These are phyloP conservation scores for Herpetomonas tarakana DNA, from an alignment of 208 protist species.

Conservation along the genomic window DNA sequence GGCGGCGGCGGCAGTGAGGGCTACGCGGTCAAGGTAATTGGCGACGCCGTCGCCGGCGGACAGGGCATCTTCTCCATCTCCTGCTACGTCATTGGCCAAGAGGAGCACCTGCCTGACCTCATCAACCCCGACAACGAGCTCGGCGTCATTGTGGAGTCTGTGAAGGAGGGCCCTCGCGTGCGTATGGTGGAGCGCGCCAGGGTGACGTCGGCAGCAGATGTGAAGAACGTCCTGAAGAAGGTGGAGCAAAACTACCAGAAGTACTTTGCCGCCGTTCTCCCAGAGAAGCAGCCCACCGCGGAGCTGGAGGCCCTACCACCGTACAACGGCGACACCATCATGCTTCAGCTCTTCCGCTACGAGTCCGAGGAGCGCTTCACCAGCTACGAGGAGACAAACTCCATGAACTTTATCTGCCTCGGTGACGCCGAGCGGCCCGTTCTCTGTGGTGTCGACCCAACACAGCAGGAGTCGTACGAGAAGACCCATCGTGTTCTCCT, in stretches of 20 bases:
- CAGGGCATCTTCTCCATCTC: conserved; percentile 68
- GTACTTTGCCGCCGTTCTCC: conserved; percentile 71
- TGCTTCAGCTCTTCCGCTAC: conserved; percentile 83
- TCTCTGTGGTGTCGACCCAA: conserved; percentile 79
- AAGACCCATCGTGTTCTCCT: conserved; percentile 71
- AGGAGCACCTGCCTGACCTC: conserved; percentile 79
- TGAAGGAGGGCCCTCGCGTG: conserved; percentile 84
- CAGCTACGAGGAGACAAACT: conserved; percentile 80
- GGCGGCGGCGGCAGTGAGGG: conserved; percentile 54
- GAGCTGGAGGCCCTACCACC: conserved; percentile 82
- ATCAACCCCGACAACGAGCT: conserved; percentile 77
- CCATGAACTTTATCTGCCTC: conserved; percentile 79
- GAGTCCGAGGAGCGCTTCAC: conserved; percentile 56
- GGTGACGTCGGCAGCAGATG: conserved; percentile 54
- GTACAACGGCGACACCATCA: conserved; percentile 81
- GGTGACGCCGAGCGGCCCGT: conserved; percentile 84
- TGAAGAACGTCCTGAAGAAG: conserved; percentile 48
- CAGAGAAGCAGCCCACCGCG: conserved; percentile 68
- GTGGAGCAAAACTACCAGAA: conserved; percentile 78
- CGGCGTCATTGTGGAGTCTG: conserved; percentile 80
- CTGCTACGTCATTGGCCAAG: conserved; percentile 69
- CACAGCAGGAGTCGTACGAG: conserved; percentile 66
- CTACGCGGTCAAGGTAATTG: conserved; percentile 68
- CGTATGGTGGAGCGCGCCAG: conserved; percentile 68
- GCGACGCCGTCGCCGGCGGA: conserved; percentile 41